Evolutionary conservation across 352 stramenopile species (phyloP), one percentile per base, ranked within the genome.

Genomic region (Pythium guiyangense): DNA sequence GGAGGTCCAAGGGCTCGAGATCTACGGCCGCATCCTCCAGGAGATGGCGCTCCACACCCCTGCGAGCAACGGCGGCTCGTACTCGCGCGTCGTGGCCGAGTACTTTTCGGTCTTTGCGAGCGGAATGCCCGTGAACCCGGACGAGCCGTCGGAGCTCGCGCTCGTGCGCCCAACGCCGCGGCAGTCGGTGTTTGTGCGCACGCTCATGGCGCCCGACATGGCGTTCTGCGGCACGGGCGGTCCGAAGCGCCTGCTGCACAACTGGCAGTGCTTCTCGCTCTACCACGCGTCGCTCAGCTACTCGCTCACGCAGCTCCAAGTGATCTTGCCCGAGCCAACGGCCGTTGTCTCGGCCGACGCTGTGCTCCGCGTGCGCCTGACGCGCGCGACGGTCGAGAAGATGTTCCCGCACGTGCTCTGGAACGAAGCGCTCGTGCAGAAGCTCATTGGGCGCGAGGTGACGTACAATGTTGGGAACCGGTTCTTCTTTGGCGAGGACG

Each of bases 381-480:
- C 67, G 15, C 60, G 67, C 15, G 42, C 57, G 15, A 75, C 70
- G 15, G 54, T 78, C 35, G 54, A 63, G 34, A 52, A 68, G 17
- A 65, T 78, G 26, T 78, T 75, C 50, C 70, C 70, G 4, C 70
- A 78, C 37, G 61, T 75, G 31, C 63, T 65, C 6, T 43, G 52
- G 49, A 63, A 78, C 52, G 57, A 67, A 35, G n/a, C 27, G 20
- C 31, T 62, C 12, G 56, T 62, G 22, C 56, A 62, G 52, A 62
- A 56, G 44, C 50, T 70, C 27, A 54, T 70, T 8, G 63, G 63
- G 1, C 58, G 42, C 14, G 53, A 64, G 26, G 31, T 70, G 4
- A 25, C 25, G 34, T 64, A 64, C 49, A 25, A 52, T 6, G 48
- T 57, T 3, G 31, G 26, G 8, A 67, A 64, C 34, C 20, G 34